Evolutionary conservation across 2,329 filamentous ascomycete species (phyloP).

Genomic region (Hypoxylon sp.): DNA sequence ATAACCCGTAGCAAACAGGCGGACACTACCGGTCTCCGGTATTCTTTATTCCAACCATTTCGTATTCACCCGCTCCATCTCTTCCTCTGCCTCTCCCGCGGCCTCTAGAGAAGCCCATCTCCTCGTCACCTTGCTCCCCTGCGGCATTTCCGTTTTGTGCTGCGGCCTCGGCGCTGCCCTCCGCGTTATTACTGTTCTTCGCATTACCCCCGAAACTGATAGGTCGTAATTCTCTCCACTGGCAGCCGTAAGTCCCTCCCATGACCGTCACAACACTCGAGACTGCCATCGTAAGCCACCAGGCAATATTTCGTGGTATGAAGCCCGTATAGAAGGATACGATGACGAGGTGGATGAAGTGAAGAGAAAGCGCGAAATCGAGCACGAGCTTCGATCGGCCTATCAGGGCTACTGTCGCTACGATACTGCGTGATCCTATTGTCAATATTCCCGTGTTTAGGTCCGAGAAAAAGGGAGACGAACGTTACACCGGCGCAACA

Average conservation of each 20-base stretch:
- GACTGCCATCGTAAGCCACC: slow-evolving; percentile 78
- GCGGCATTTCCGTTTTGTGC: slow-evolving; percentile 44
- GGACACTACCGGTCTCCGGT: slow-evolving; percentile 47
- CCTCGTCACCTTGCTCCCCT: slow-evolving; percentile 56
- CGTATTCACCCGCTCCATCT: slow-evolving; percentile 73
- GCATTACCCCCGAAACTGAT: slow-evolving; percentile 83
- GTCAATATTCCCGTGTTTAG: slow-evolving; percentile 10
- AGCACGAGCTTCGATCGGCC: slow-evolving; percentile 93
- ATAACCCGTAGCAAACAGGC: slow-evolving; percentile 28
- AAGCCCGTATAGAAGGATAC: slow-evolving; percentile 83
- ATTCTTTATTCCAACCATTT: slow-evolving; percentile 72
- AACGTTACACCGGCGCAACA: slow-evolving; percentile 68
- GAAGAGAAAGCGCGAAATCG: slow-evolving; percentile 92
- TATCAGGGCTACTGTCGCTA: slow-evolving; percentile 86
- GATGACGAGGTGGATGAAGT: slow-evolving; percentile 83
- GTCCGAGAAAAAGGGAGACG: slow-evolving; percentile 57
- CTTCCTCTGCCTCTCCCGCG: slow-evolving; percentile 67
- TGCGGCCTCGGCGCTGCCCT: slow-evolving; percentile 48
- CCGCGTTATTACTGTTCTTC: slow-evolving; percentile 55
- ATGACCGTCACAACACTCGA: slow-evolving; percentile 65
- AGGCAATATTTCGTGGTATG: slow-evolving; percentile 83
- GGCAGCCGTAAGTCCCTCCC: slow-evolving; percentile 90
- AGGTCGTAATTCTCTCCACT: slow-evolving; percentile 88
- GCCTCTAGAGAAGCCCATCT: slow-evolving; percentile 66
- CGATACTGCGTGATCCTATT: slow-evolving; percentile 70